phyloP scores from a whole-genome alignment of 225 moss, liverwort and hornwort genomes.

The Polytrichum commune region DNA sequence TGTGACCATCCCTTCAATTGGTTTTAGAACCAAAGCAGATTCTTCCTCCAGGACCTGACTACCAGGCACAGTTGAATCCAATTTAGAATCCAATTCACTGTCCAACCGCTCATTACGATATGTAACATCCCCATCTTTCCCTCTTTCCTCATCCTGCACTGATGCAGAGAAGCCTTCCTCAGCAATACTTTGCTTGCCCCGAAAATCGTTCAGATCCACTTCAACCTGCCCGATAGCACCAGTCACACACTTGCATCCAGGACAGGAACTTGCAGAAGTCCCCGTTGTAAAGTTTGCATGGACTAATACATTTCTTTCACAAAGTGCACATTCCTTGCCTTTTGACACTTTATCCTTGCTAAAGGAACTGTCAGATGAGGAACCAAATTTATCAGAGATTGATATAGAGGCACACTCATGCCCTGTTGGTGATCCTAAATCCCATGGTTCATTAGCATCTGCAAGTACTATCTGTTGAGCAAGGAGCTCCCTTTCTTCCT shows the following conservation, averaged over 20 bases:
- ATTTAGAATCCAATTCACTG: slow-evolving; percentile 3
- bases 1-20: slow-evolving; percentile 10
- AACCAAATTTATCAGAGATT: slow-evolving; percentile 15
- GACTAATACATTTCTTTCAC: no score
- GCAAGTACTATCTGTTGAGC: slow-evolving; percentile 14
- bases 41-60: slow-evolving; percentile 12
- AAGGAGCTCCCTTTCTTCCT: slow-evolving; percentile 16
- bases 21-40: not conserved
- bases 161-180: not conserved
- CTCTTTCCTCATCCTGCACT: not conserved
- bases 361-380: slow-evolving; percentile 8
- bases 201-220: slow-evolving; percentile 4
- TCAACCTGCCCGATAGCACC: slow-evolving; percentile 13
- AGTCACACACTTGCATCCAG: not conserved
- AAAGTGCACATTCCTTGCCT: no score
- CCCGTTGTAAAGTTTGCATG: not conserved
- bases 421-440: slow-evolving; percentile 13
- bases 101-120: slow-evolving; percentile 13
- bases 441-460: slow-evolving; percentile 22
- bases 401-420: slow-evolving; percentile 14
- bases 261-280: not conserved
- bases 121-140: slow-evolving; percentile 5
- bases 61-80: not conserved
- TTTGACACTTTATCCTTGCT: no score
- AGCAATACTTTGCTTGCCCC: slow-evolving; percentile 2